Base-by-base conservation (phyloP, 495 filamentous ascomycete genomes). In the Letharia lupina region DNA sequence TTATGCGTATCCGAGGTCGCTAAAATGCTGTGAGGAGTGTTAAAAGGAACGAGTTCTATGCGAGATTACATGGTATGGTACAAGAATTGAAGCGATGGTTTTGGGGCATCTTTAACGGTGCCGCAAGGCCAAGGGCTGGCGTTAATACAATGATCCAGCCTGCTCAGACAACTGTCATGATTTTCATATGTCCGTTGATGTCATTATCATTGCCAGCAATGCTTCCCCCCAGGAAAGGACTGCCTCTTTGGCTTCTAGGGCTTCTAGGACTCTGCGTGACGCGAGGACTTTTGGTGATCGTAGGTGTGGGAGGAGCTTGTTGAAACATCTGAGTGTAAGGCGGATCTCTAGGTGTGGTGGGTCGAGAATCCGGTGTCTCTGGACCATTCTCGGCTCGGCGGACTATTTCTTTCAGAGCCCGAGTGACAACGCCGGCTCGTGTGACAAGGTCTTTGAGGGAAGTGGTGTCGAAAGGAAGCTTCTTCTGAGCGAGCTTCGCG, bases 401-500 rank as follows among this genome's bases (percentile, higher is more conserved):
- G 68, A 94, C 84, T 16, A 89, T 79, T 63, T 93, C 89, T 57
- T 89, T 88, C 60, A 93, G 76, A 8, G 84, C 82, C 66, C 89
- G 85, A 13, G 84, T 89, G 33, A 96, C 82, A 16, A 86, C 86
- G 41, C 87, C 87, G 4, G 93, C 91, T 48, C 92, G 88, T 65
- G 90, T 86, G 23, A 97, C 92, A 59, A 97, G 80, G 73, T 93
- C 90, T 66, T 87, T 86, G 31, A 97, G 84, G 65, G 90, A 95
- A 42, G 88, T 91, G 13, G 91, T 96, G 72, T 96, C 92, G 69
- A 97, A 97, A 18, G 90, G 90, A 42, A 96, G 85, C 74, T 95
- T 95, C 67, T 88, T 88, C 54, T 84, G 76, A 15, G 85, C 75
- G 57, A 77, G 75, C 12, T 78, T 70, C 28, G 78, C 69, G 23